Evolutionary conservation across 2,329 filamentous ascomycete species (phyloP).

Genomic region (Ophidiomyces ophidiicola): DNA sequence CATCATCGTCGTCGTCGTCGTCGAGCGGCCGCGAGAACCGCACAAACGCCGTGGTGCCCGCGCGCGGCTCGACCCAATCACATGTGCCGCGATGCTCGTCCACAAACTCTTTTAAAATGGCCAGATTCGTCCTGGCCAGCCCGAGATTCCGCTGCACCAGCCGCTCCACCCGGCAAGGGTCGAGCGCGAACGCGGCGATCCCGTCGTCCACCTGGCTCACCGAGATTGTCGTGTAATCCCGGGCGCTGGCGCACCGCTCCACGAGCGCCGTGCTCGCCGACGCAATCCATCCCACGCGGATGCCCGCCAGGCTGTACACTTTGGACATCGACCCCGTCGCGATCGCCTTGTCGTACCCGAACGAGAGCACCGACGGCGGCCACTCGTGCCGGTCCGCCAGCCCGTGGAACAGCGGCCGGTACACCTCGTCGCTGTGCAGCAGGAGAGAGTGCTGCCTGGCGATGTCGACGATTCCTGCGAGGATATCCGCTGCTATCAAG

Average conservation of each 20-base stretch:
- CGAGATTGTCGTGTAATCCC: conserved; percentile 78
- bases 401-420: conserved; percentile 68
- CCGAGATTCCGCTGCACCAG: conserved; percentile 52
- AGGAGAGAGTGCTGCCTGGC: conserved; percentile 52
- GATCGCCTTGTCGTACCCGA: conserved; percentile 59
- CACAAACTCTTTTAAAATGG: conserved; percentile 55
- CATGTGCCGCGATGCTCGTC: conserved; percentile 51
- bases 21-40: conserved; percentile 57
- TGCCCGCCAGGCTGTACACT: conserved; percentile 69
- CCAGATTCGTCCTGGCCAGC: conserved; percentile 56
- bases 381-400: conserved; percentile 38
- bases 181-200: conserved; percentile 63
- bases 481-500: conserved; percentile 49
- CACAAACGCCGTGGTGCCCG: conserved; percentile 69
- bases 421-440: conserved; percentile 69
- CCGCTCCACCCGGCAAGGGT: conserved; percentile 48
- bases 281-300: conserved; percentile 72
- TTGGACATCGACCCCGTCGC: conserved; percentile 75
- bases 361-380: conserved; percentile 56
- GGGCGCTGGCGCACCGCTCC: conserved; percentile 49
- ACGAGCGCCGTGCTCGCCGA: conserved; percentile 52
- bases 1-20: too few relatives aligned
- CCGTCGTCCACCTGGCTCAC: conserved; percentile 71
- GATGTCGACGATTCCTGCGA: conserved; percentile 51
- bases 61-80: conserved; percentile 60